Evolutionary conservation across 179 eudicot species (phyloP).

Genomic region (Corrigiola litoralis): DNA sequence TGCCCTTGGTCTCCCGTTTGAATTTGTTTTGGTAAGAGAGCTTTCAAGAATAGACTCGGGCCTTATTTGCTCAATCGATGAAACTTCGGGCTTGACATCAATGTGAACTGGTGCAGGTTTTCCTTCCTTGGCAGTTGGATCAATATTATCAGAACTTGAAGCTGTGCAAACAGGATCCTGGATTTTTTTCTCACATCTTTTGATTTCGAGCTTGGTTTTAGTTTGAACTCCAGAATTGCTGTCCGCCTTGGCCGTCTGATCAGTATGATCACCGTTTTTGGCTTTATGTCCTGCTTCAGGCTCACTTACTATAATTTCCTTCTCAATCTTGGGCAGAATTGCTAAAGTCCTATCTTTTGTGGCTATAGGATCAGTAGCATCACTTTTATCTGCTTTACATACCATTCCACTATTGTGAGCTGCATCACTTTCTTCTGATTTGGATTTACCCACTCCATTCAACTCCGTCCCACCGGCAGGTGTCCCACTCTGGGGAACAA

Average conservation of each 20-base stretch:
- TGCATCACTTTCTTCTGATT: conserved; percentile 23
- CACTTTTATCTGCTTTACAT: conserved; percentile 4
- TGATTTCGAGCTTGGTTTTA: conserved; percentile 9
- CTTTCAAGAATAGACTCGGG: conserved; percentile 13
- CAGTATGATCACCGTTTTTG: background rate
- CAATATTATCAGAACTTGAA: conserved; percentile 1
- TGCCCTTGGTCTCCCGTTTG: conserved; percentile 12
- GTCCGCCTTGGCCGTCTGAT: background rate
- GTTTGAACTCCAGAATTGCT: background rate
- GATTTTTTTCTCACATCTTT: background rate
- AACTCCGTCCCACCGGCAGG: conserved; percentile 14
- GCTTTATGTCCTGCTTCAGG: conserved; percentile 11
- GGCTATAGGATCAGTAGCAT: conserved; percentile 3
- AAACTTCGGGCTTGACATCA: conserved; percentile 1
- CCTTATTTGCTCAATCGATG: conserved; percentile 1
- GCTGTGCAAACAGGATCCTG: background rate
- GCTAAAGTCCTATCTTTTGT: conserved; percentile 9
- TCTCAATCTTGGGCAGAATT: conserved; percentile 8
- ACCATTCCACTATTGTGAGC: conserved; percentile 4
- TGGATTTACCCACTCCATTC: conserved; percentile 21
- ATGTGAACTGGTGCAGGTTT: background rate
- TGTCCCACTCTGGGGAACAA: conserved; percentile 31
- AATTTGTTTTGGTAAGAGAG: conserved; percentile 15
- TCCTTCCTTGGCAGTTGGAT: conserved; percentile 2
- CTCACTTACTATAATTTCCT: background rate